Percentiles rank a stretch among this genome's conserved stretches.
Conservation (phyloP, 106 monocot species). For the Dendrobium chrysotoxum region DNA sequence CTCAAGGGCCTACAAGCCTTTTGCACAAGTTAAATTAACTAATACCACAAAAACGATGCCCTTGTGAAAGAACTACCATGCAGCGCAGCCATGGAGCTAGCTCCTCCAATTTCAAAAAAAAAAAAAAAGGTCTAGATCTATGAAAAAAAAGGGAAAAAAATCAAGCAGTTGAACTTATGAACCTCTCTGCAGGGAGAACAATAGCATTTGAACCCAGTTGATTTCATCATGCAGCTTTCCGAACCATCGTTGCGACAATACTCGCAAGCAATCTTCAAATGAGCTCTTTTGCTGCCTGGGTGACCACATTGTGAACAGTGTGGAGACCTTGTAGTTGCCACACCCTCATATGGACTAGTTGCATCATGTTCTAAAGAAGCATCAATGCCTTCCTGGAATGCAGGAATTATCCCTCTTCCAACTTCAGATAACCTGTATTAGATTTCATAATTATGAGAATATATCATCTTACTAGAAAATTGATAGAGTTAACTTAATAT, state of each 20-base stretch:
- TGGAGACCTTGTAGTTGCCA: conserved; percentile 27
- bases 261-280: conserved; percentile 53
- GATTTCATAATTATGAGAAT: not conserved
- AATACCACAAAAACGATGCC: not conserved
- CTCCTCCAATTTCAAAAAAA: not conserved
- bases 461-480: not conserved
- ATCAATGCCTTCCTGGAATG: conserved; percentile 7
- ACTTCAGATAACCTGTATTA: conserved; percentile 64
- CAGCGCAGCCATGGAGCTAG: not conserved
- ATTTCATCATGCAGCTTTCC: conserved; percentile 57
- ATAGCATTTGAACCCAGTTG: conserved; percentile 74
- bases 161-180: not conserved
- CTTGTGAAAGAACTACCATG: not conserved
- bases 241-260: conserved; percentile 36
- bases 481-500: not conserved
- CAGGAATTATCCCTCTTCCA: conserved; percentile 33
- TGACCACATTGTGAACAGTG: conserved; percentile 95
- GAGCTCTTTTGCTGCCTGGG: conserved; percentile 70
- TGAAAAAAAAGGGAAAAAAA: not conserved
- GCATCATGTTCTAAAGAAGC: conserved; percentile 20
- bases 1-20: not conserved
- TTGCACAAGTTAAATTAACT: not conserved
- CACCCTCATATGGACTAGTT: conserved; percentile 10
- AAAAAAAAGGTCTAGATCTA: not conserved
- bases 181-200: conserved; percentile 71